Evolutionary conservation across 202 grass and related monocot genomes (phyloP).

Genomic region (Dendrocalamus latiflorus): DNA sequence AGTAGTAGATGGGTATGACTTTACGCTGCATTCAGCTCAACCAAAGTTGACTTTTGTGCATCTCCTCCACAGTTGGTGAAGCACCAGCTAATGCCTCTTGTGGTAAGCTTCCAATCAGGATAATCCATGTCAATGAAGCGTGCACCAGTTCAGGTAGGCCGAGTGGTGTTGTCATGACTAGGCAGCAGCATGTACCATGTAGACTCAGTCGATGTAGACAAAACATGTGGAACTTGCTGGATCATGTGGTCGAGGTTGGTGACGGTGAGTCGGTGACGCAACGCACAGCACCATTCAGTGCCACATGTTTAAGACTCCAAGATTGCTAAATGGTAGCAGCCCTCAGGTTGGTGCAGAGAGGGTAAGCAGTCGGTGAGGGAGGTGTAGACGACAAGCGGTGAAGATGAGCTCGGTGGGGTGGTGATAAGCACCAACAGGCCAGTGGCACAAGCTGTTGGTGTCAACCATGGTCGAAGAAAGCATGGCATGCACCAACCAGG

Average conservation of each 20-base stretch:
- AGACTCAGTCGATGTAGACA: constrained; percentile 31
- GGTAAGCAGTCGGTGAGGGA: constrained; percentile 25
- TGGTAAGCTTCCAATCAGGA: not conserved
- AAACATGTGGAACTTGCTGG: constrained; percentile 11
- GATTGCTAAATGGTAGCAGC: not conserved
- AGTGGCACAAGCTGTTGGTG: constrained; percentile 15
- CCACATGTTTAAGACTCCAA: constrained; percentile 23
- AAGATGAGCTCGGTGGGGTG: constrained; percentile 33
- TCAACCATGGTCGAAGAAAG: constrained; percentile 38
- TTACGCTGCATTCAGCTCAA: constrained; percentile 40
- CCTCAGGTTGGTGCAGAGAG: constrained; percentile 30
- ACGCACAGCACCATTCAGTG: not conserved
- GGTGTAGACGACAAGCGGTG: constrained; percentile 28
- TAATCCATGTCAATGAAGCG: constrained; percentile 31
- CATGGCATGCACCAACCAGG: constrained; percentile 35
- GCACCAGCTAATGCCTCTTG: constrained; percentile 6
- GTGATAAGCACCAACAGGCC: constrained; percentile 40
- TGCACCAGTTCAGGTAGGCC: not conserved
- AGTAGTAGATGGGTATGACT: constrained; percentile 38
- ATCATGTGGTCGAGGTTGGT: constrained; percentile 22
- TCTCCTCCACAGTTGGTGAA: constrained; percentile 24
- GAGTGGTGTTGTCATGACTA: not conserved
- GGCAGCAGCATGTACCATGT: constrained; percentile 28
- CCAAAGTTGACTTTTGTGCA: constrained; percentile 36
- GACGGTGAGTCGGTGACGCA: not conserved